Base-by-base conservation (phyloP, 2,329 filamentous ascomycete genomes). In the Aurifilum marmelostoma region DNA sequence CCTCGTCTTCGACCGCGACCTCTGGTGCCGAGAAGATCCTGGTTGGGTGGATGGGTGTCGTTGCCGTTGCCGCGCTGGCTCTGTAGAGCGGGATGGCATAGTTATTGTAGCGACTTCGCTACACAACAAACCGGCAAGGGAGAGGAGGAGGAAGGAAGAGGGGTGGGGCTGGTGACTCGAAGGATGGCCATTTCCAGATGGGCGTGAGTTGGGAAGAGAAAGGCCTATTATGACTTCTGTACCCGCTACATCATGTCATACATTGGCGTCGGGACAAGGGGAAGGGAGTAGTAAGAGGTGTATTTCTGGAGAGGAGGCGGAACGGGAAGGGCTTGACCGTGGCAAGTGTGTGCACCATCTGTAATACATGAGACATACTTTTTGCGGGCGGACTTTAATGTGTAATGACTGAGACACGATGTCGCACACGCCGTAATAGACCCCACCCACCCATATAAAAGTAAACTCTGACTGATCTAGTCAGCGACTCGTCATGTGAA, bases 21-120 rank as follows among this genome's bases (percentile, higher is more conserved):
- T 69, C 69, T 5, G 69, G 67, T 21, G 67, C 67, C 24, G 69
- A 67, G 27, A 69, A 69, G 69, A 37, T 71, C 29, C 56, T 71
- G 8, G 69, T 65, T 47, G 68, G 69, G 7, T 71, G 69, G 69
- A 37, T 67, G 47, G 67, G 69, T 6, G 24, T 67, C 27, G 47
- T 66, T 5, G 69, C 69, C n/a, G 41, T 67, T 24, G 69, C 69
- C n/a, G 69, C 66, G 21, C 37, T 71, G 29, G 67, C 67, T 43
- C 69, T 71, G 67, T 71, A 69, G 62, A 21, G 54, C 34, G 34
- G 34, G 34, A 8, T 34, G 16, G 4, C 9, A 16, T 47, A 1
- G 4, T n/a, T 21, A 47, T 9, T 47, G 43, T 21, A 2, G 52
- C 27, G 24, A 14, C 24, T 54, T 27, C 6, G 16, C 12, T 39